Conservation (phyloP, 108 stramenopile genomes). For the Pseudonitzschia delicatissima region DNA sequence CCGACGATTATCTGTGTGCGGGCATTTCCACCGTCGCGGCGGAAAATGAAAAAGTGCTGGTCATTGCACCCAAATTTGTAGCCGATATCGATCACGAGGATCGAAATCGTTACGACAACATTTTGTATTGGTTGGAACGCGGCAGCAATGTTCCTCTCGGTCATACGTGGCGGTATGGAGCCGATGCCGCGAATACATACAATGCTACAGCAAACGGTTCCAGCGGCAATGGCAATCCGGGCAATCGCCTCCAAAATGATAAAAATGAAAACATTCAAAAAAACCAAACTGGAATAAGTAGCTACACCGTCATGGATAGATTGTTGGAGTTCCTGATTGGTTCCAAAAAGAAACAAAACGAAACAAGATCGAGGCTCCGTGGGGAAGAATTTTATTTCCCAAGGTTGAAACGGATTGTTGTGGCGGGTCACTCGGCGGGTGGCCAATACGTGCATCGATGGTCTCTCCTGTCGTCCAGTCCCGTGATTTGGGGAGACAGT, state of each 20-base stretch:
- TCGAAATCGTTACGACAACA: constrained; percentile 1
- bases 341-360: not conserved
- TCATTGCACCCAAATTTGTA: constrained; percentile 76
- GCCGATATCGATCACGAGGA: constrained; percentile 41
- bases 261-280: too few relatives aligned
- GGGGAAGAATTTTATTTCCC: constrained; percentile 33
- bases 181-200: constrained; percentile 49
- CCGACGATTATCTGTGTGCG: constrained; percentile 66
- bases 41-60: constrained; percentile 24
- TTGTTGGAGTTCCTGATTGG: constrained; percentile 49
- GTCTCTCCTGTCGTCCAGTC: constrained; percentile 63
- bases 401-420: constrained; percentile 48
- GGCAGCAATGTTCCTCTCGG: constrained; percentile 33
- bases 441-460: constrained; percentile 81
- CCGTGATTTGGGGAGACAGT: constrained; percentile 6
- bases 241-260: too few relatives aligned
- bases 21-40: constrained; percentile 40
- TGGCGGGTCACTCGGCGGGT: constrained; percentile 84
- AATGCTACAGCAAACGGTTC: not conserved
- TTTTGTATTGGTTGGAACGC: constrained; percentile 55
- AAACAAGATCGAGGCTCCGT: not conserved
- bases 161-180: constrained; percentile 82
- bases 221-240: not conserved
- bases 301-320: constrained; percentile 65
- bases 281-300: constrained; percentile 47